phyloP scores from a whole-genome alignment of 257 asterid genomes.

The Solanum ossicruentum region DNA sequence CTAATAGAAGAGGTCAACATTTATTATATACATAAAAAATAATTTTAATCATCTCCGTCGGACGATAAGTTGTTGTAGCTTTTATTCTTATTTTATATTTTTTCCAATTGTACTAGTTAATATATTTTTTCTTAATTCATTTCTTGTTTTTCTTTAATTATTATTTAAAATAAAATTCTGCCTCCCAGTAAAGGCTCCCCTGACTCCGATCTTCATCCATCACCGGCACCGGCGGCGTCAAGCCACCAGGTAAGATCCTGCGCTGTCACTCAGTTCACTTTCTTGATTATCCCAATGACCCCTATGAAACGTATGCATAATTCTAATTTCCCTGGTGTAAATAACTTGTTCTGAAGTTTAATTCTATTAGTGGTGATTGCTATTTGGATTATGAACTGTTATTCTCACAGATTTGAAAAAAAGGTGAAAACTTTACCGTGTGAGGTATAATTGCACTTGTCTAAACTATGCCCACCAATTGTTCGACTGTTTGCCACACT shows the following conservation, averaged over 20 bases:
- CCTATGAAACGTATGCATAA: neutral
- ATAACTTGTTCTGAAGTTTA: neutral
- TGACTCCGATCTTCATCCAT: neutral
- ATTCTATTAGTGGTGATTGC: neutral
- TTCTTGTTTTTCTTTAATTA: no score
- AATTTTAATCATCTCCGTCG: no score
- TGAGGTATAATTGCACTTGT: neutral
- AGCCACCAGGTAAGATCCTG: neutral
- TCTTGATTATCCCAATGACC: neutral
- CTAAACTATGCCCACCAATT: neutral
- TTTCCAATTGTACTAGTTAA: no score
- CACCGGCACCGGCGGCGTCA: neutral
- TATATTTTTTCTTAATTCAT: no score
- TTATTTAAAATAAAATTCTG: no score
- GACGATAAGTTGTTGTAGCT: neutral
- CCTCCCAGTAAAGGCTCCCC: neutral
- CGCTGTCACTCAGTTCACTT: neutral
- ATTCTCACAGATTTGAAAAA: neutral
- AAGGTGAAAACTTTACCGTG: neutral
- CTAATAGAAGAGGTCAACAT: no score
- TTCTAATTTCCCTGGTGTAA: neutral
- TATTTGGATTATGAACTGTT: neutral
- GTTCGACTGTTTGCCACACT: neutral
- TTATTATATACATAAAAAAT: no score
- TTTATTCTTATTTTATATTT: neutral